Evolutionary conservation across 345 rosid genomes (phyloP).

Genomic region (Arabis hirsuta): DNA sequence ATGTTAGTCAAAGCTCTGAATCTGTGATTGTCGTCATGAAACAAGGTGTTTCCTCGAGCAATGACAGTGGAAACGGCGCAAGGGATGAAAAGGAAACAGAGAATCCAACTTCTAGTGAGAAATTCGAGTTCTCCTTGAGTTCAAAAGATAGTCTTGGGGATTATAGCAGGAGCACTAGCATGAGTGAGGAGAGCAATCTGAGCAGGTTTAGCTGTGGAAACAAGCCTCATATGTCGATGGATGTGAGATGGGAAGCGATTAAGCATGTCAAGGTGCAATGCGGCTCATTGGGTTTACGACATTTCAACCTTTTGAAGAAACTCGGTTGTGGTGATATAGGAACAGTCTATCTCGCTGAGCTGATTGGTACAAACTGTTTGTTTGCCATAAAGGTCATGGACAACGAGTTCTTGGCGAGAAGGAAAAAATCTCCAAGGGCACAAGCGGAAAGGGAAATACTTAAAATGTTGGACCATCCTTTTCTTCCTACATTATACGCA

Average conservation of each 20-base stretch:
- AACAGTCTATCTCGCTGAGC: slow-evolving; percentile 93
- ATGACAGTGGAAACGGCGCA: slow-evolving; percentile 37
- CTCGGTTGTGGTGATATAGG: slow-evolving; percentile 99
- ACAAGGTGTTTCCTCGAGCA: slow-evolving; percentile 47
- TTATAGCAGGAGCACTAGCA: slow-evolving; percentile 89
- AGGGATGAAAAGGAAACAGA: slow-evolving; percentile 48
- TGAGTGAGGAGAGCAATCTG: slow-evolving; percentile 85
- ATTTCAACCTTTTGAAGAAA: slow-evolving; percentile 90
- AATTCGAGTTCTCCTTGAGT: slow-evolving; percentile 83
- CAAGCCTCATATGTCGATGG: slow-evolving; percentile 98
- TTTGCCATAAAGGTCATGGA: slow-evolving; percentile 99
- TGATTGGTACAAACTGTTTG: slow-evolving; percentile 73
- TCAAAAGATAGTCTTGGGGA: slow-evolving; percentile 91
- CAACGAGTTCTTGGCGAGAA: slow-evolving; percentile 84
- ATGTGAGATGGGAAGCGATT: slow-evolving; percentile 87
- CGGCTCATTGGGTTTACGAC: slow-evolving; percentile 68
- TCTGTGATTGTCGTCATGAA: slow-evolving; percentile 42
- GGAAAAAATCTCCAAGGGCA: slow-evolving; percentile 93
- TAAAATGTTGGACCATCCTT: slow-evolving; percentile 92
- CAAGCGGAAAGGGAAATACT: slow-evolving; percentile 91
- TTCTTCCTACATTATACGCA: slow-evolving; percentile 88
- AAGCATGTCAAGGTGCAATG: slow-evolving; percentile 59
- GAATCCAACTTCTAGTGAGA: slow-evolving; percentile 61
- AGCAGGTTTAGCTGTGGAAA: slow-evolving; percentile 89
- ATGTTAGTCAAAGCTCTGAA: slow-evolving; percentile 37